Evolutionary conservation across 768 basidiomycete genomes (phyloP).

Genomic region (Termitomyces sp.): DNA sequence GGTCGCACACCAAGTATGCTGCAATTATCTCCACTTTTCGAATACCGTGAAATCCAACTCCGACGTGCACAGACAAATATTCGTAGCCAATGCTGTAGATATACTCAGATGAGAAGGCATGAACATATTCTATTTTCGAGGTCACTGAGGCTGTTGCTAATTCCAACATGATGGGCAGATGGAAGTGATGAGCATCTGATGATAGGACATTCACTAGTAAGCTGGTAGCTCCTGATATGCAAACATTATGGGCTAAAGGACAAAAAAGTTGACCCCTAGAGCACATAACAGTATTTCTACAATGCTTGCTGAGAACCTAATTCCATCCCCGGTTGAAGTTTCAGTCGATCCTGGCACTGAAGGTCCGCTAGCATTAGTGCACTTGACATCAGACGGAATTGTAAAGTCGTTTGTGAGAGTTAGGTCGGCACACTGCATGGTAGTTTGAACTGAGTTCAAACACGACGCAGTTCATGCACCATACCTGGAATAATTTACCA

Average conservation of each 20-base stretch:
- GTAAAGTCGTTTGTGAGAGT: constrained; percentile 51
- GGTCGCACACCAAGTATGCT: too few relatives aligned
- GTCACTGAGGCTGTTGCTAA: too few relatives aligned
- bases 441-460: neutral
- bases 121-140: too few relatives aligned
- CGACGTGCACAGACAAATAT: too few relatives aligned
- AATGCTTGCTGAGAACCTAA: neutral
- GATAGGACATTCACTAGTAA: too few relatives aligned
- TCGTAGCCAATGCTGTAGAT: too few relatives aligned
- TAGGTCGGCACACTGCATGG: constrained; percentile 69
- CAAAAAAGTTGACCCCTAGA: neutral
- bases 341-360: neutral
- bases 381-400: constrained; percentile 37
- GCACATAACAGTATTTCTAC: neutral
- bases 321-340: neutral
- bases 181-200: too few relatives aligned
- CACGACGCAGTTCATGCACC: neutral
- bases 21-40: too few relatives aligned
- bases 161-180: too few relatives aligned
- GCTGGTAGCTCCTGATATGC: too few relatives aligned
- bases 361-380: constrained; percentile 24
- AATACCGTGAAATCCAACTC: too few relatives aligned
- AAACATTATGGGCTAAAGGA: neutral
- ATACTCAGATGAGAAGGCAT: too few relatives aligned
- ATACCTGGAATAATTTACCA: constrained; percentile 62